Base-by-base conservation (phyloP, 2,329 filamentous ascomycete species). In the Talaromyces sp. region DNA sequence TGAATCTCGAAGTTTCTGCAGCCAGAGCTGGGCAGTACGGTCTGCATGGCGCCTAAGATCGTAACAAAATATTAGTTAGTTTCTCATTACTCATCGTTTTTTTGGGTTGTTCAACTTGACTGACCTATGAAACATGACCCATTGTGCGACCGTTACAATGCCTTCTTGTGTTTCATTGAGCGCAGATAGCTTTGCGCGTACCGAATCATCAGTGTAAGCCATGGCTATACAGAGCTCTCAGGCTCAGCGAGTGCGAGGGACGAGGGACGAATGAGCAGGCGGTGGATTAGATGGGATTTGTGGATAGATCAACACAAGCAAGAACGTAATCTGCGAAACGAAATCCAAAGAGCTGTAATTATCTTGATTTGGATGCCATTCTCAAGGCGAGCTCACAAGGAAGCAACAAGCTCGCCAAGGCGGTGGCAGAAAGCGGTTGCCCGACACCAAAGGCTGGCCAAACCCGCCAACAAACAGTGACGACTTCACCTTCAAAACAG, bases 71-170 rank as follows among this genome's bases (percentile, higher is more conserved):
- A 40, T 63, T 60, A 60, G 42, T 63, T 60, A 60, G 42, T 27
- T 16, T 40, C 14, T 14, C 5, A 12, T 28, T 16, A 18, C 36
- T 27, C 31, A 36, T 33, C 18, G 14, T 36, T 1, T 9, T 8
- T 12, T 9, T 9, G 23, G 23, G 7, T 40, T 10, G 12, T 27
- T 34, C n/a, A 18, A n/a, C 16, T 30, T 16, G 62, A 67, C 56
- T 68, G 87, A 96, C 92, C 92, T 89, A 79, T 99, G 94, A 75
- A 99, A 99, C 89, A 99, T 96, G 65, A 99, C 95, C 96, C 96
- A 99, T 87, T 98, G 94, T 62, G 95, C 92, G 65, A 96, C 93
- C 40, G 91, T 94, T 64, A 96, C 87, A 72, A 99, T 98, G 78
- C 92, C 96, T 75, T 99, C 95, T 75, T 99, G 94, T 10, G 92